Evolutionary conservation across 1,284 basidiomycete genomes (phyloP).

Genomic region (Takashimella tepidaria): DNA sequence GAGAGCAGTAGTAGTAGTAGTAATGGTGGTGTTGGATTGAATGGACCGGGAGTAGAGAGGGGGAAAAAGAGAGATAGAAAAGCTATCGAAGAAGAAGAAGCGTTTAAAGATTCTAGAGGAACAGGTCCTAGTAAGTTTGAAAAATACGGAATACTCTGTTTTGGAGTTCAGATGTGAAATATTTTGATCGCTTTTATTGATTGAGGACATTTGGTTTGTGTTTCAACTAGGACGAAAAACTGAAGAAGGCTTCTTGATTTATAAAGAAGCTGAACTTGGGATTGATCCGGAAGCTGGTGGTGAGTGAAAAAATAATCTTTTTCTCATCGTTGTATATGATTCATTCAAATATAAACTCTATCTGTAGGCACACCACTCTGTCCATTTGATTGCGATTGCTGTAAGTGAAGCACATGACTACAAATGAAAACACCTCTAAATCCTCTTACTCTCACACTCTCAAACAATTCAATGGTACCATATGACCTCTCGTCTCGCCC

Average conservation of each 20-base stretch:
- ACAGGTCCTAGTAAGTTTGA: conserved; percentile 60
- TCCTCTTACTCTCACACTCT: no score
- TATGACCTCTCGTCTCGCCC: no score
- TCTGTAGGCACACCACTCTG: conserved; percentile 53
- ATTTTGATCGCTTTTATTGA: no score
- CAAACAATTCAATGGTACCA: no score
- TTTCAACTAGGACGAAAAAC: conserved; percentile 67
- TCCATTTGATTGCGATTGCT: conserved; percentile 79
- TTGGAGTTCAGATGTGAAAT: not conserved
- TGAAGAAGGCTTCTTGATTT: conserved; percentile 76
- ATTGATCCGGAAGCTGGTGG: conserved; percentile 71
- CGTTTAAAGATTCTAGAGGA: conserved; percentile 72
- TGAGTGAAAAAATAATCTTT: conserved; percentile 48
- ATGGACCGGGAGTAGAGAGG: conserved; percentile 6
- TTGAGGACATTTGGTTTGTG: conserved; percentile 9
- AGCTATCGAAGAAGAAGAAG: conserved; percentile 51
- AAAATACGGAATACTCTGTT: not conserved
- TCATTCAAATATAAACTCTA: not conserved
- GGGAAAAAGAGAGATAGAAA: conserved; percentile 20
- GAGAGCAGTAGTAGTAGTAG: conserved; percentile 7
- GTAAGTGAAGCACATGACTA: no score
- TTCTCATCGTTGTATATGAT: conserved; percentile 12
- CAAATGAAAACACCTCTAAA: no score
- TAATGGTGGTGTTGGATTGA: conserved; percentile 7
- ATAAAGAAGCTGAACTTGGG: conserved; percentile 79